Percentiles rank a stretch among this genome's conserved stretches.
phyloP scores from a whole-genome alignment of 1,284 basidiomycete species.

The Omphalotus olearius region DNA sequence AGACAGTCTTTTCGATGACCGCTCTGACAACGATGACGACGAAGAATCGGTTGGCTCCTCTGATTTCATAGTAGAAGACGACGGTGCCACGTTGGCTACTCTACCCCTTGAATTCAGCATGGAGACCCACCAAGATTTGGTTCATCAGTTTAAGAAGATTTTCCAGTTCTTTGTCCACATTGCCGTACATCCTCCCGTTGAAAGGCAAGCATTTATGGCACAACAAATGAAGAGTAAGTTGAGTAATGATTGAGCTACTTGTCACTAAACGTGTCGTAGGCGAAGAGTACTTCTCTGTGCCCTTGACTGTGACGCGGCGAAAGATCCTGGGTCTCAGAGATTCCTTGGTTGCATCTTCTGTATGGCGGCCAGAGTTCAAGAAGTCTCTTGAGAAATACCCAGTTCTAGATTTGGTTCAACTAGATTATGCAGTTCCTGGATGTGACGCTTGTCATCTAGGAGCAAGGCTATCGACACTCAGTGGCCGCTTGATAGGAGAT shows the following conservation, averaged over 20 bases:
- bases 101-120: constrained; percentile 77
- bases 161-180: constrained; percentile 84
- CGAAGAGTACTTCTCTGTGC: constrained; percentile 70
- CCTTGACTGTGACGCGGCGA: constrained; percentile 56
- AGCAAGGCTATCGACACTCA: constrained; percentile 57
- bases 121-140: constrained; percentile 68
- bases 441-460: constrained; percentile 82
- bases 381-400: constrained; percentile 63
- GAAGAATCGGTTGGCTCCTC: constrained; percentile 34
- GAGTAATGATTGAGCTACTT: constrained; percentile 12
- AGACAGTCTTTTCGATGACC: constrained; percentile 32
- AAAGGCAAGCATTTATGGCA: constrained; percentile 53
- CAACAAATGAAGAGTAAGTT: constrained; percentile 47
- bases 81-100: constrained; percentile 36
- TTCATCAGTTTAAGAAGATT: constrained; percentile 78
- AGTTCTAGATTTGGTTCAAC: constrained; percentile 43
- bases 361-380: constrained; percentile 73
- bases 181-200: constrained; percentile 51
- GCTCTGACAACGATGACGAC: constrained; percentile 1
- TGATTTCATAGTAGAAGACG: constrained; percentile 75
- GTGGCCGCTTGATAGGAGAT: constrained; percentile 51
- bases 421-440: constrained; percentile 54
- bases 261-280: constrained; percentile 26
- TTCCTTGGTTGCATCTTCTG: constrained; percentile 71
- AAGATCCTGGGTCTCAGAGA: constrained; percentile 66